Evolutionary conservation across 2,329 filamentous ascomycete genomes (phyloP).

Genomic region (Xylaria sp.): DNA sequence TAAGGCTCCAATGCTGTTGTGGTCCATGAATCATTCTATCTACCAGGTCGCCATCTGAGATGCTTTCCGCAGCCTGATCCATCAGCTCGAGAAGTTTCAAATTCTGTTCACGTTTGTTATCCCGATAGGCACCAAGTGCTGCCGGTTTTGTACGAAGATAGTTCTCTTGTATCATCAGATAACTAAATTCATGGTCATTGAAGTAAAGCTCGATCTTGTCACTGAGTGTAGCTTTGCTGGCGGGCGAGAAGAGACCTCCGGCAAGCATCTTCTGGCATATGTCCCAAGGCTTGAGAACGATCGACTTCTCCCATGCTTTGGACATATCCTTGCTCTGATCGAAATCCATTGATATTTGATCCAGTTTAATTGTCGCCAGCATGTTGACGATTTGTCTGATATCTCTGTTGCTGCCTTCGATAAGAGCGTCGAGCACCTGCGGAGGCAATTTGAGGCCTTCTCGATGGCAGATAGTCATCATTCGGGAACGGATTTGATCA

Average conservation of each 20-base stretch:
- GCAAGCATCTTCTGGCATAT: conserved; percentile 94
- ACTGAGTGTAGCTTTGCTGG: conserved; percentile 88
- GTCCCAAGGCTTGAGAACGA: conserved; percentile 97
- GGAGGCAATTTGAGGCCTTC: conserved; percentile 88
- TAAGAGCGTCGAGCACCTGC: conserved; percentile 88
- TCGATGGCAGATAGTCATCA: conserved; percentile 94
- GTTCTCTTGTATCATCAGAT: conserved; percentile 98
- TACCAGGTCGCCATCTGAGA: conserved; percentile 95
- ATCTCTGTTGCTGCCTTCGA: conserved; percentile 94
- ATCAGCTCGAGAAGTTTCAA: conserved; percentile 87
- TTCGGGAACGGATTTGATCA: conserved; percentile 88
- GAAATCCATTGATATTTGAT: conserved; percentile 81
- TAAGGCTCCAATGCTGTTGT: conserved; percentile 97
- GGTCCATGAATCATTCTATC: conserved; percentile 98
- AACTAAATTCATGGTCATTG: conserved; percentile 98
- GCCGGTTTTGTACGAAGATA: conserved; percentile 87
- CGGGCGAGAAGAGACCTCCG: conserved; percentile 84
- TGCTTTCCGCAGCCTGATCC: conserved; percentile 91
- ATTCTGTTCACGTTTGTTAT: conserved; percentile 74
- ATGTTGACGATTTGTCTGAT: conserved; percentile 99
- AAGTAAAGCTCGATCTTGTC: conserved; percentile 99
- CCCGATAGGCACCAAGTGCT: conserved; percentile 65
- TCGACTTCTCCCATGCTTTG: conserved; percentile 98
- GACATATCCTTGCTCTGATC: conserved; percentile 93
- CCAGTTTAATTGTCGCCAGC: conserved; percentile 92